Conservation (phyloP, 2,329 filamentous ascomycete species). For the Pleurostoma richardsiae region DNA sequence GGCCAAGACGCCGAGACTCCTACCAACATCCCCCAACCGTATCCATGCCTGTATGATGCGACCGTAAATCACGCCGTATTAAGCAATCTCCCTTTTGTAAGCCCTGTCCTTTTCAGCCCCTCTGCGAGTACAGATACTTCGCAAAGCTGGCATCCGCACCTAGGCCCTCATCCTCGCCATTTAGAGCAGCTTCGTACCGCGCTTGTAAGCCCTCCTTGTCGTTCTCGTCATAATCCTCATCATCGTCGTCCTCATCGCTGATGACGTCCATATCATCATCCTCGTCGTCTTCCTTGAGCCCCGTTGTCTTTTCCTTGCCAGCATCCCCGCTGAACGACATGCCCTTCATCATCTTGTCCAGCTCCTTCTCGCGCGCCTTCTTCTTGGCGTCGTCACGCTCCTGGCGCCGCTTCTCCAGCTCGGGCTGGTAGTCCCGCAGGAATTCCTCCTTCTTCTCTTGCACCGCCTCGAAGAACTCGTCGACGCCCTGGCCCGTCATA, state of each 20-base stretch:
- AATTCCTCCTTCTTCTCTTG: conserved; percentile 85
- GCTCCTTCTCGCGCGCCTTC: conserved; percentile 68
- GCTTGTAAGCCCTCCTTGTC: conserved; percentile 64
- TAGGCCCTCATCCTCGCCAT: conserved; percentile 47
- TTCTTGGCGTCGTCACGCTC: conserved; percentile 74
- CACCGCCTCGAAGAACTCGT: conserved; percentile 90
- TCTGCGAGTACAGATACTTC: conserved; percentile 50
- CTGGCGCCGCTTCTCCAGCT: conserved; percentile 72
- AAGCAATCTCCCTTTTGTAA: background rate
- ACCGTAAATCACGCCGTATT: too few relatives aligned
- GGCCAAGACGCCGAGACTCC: too few relatives aligned
- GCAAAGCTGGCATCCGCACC: conserved; percentile 56
- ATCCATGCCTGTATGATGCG: background rate
- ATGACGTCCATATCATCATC: conserved; percentile 34
- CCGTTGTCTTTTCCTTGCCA: conserved; percentile 13
- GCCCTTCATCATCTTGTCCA: conserved; percentile 91
- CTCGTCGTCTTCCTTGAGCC: conserved; percentile 31
- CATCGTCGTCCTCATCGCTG: conserved; percentile 50
- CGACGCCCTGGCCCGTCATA: conserved; percentile 85
- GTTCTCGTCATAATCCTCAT: conserved; percentile 56
- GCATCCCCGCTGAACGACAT: conserved; percentile 53
- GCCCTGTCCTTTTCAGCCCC: conserved; percentile 11
- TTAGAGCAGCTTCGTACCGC: conserved; percentile 72
- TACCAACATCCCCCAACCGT: background rate
- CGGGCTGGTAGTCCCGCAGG: conserved; percentile 82